A percentile compares a stretch with the other conserved stretches of the same genome.
Evolutionary conservation across 2,329 filamentous ascomycete genomes (phyloP).

Genomic region (Neonectria punicea): DNA sequence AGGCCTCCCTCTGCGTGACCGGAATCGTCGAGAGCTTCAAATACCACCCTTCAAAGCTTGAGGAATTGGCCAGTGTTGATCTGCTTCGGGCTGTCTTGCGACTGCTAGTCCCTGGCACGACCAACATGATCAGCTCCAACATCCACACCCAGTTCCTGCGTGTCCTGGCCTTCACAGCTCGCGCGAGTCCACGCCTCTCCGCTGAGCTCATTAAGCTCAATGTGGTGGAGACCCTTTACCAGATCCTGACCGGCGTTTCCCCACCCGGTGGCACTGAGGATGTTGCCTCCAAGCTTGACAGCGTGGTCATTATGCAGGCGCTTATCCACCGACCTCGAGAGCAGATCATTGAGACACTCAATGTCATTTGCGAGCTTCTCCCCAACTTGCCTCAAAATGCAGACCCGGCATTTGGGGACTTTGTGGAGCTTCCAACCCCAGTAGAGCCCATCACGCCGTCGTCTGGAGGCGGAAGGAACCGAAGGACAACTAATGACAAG

Average conservation of each 20-base stretch:
- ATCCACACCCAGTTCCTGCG: slow-evolving; percentile 97
- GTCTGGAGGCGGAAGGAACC: slow-evolving; percentile 43
- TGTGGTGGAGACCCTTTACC: slow-evolving; percentile 96
- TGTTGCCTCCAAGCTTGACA: slow-evolving; percentile 88
- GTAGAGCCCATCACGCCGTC: slow-evolving; percentile 55
- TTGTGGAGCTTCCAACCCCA: slow-evolving; percentile 54
- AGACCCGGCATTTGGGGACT: slow-evolving; percentile 55
- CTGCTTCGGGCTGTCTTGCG: slow-evolving; percentile 86
- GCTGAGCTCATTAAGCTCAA: slow-evolving; percentile 95
- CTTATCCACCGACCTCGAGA: slow-evolving; percentile 95
- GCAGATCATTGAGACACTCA: slow-evolving; percentile 96
- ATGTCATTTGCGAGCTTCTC: slow-evolving; percentile 95
- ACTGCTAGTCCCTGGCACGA: slow-evolving; percentile 90
- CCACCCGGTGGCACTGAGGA: slow-evolving; percentile 83
- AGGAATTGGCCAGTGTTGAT: slow-evolving; percentile 90
- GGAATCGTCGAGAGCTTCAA: slow-evolving; percentile 98
- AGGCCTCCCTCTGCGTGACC: slow-evolving; percentile 94
- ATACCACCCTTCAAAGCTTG: slow-evolving; percentile 85
- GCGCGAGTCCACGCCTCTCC: slow-evolving; percentile 86
- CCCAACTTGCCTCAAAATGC: slow-evolving; percentile 74
- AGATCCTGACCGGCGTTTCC: slow-evolving; percentile 95
- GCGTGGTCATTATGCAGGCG: slow-evolving; percentile 98
- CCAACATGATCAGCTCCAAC: slow-evolving; percentile 91
- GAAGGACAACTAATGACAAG: slow-evolving; percentile 75
- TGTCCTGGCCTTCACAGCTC: slow-evolving; percentile 89